Percentiles rank a stretch among this genome's conserved stretches.
These are phyloP conservation scores for Onygenales sp. DNA, from an alignment of 2,329 filamentous ascomycete genomes.

Conservation along the genomic window DNA sequence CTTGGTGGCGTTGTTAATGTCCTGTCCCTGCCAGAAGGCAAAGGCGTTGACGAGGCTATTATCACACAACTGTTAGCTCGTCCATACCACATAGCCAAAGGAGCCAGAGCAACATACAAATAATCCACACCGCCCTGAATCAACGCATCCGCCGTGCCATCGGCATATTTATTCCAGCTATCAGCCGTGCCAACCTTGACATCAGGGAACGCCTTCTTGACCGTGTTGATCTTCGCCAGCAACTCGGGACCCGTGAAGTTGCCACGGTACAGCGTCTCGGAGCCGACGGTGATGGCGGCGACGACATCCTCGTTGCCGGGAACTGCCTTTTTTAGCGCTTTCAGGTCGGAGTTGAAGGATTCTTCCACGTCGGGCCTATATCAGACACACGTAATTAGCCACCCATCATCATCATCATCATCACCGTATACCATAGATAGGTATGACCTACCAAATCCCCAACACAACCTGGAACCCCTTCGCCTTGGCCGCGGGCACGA, in stretches of 20 bases:
- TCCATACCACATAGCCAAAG: too few relatives aligned
- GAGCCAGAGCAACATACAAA: constrained; percentile 28
- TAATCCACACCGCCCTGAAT: constrained; percentile 52
- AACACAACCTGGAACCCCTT: constrained; percentile 60
- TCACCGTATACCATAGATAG: too few relatives aligned
- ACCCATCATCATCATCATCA: neutral
- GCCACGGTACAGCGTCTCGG: constrained; percentile 60
- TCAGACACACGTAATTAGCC: neutral
- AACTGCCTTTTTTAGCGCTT: constrained; percentile 41
- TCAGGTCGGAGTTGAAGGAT: constrained; percentile 52
- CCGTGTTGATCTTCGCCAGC: constrained; percentile 51
- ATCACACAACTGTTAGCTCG: neutral
- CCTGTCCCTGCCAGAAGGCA: constrained; percentile 61
- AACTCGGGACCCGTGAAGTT: constrained; percentile 55
- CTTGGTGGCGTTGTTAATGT: constrained; percentile 47
- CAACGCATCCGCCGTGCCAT: constrained; percentile 57
- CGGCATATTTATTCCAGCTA: constrained; percentile 62
- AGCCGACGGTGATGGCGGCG: constrained; percentile 61
- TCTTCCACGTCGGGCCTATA: constrained; percentile 52
- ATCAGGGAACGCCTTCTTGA: constrained; percentile 44
- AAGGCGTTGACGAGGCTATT: constrained; percentile 56
- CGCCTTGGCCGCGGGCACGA: constrained; percentile 55
- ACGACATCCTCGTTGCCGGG: constrained; percentile 47
- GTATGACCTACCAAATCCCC: constrained; percentile 52
- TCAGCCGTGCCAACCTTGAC: constrained; percentile 59